Conservation (phyloP, 1,284 basidiomycete species). For the Mycocalia duriaeana region DNA sequence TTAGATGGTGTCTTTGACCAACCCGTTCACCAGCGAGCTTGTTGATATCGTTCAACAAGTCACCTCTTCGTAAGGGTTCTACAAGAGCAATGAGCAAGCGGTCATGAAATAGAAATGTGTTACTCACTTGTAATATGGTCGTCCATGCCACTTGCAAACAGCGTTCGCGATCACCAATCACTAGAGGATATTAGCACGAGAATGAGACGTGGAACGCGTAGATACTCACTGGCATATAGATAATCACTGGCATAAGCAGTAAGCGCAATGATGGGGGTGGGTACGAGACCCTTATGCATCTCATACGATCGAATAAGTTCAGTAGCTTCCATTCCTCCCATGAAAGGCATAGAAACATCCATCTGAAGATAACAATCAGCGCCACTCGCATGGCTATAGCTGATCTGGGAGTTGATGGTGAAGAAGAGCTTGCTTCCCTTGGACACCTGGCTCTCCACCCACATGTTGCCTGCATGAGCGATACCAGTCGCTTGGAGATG, state of each 20-base stretch:
- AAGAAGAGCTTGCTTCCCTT: conserved; percentile 97
- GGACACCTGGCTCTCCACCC: conserved; percentile 92
- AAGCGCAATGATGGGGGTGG: conserved; percentile 92
- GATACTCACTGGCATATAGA: not conserved
- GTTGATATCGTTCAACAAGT: conserved; percentile 74
- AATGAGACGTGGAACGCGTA: not conserved
- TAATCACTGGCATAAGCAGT: conserved; percentile 85
- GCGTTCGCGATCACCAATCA: conserved; percentile 94
- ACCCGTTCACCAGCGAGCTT: conserved; percentile 53
- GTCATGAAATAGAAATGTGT: no score
- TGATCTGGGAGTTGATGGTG: conserved; percentile 84
- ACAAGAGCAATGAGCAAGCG: no score
- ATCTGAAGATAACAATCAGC: conserved; percentile 65
- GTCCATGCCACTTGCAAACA: conserved; percentile 87
- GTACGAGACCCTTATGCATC: conserved; percentile 62
- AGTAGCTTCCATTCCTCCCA: conserved; percentile 92
- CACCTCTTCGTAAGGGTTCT: conserved; percentile 74
- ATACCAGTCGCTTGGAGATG: conserved; percentile 92
- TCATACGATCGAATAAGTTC: conserved; percentile 82
- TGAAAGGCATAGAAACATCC: conserved; percentile 98
- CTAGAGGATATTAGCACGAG: conserved; percentile 30
- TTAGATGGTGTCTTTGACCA: conserved; percentile 27
- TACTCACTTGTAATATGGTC: conserved; percentile 69
- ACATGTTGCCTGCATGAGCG: conserved; percentile 97
- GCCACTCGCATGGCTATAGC: conserved; percentile 66